Conservation (phyloP, 1,284 basidiomycete genomes). For the Irpex sp. region DNA sequence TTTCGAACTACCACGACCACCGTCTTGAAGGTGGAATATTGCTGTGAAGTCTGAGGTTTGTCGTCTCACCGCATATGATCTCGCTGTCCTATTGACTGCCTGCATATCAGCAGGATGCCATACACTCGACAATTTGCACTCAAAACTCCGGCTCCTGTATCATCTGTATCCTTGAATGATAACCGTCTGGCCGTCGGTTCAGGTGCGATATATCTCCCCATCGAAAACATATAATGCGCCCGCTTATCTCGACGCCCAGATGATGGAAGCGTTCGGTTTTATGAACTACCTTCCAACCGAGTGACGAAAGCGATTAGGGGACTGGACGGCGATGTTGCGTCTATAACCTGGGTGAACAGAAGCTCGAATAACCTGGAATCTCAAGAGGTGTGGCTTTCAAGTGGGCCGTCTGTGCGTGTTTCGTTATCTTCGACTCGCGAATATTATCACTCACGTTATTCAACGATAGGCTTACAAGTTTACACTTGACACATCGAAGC, state of each 20-base stretch:
- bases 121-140: constrained; percentile 10
- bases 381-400: constrained; percentile 54
- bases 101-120: constrained; percentile 1
- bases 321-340: constrained; percentile 54
- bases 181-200: constrained; percentile 20
- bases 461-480: constrained; percentile 21
- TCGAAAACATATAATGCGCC: not conserved
- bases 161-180: constrained; percentile 15
- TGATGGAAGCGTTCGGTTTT: constrained; percentile 67
- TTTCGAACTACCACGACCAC: not conserved
- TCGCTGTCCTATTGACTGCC: not conserved
- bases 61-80: not conserved
- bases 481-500: constrained; percentile 14
- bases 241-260: constrained; percentile 31
- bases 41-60: not conserved
- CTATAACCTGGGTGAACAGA: constrained; percentile 37
- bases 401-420: constrained; percentile 45
- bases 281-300: constrained; percentile 50
- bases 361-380: constrained; percentile 33
- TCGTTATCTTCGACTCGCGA: too few species aligned
- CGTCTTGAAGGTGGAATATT: not conserved
- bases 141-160: constrained; percentile 18
- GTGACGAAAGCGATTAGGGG: constrained; percentile 60
- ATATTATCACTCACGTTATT: too few species aligned
- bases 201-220: constrained; percentile 13